Conservation (phyloP, 1,284 basidiomycete genomes). For the Entoloma clypeatum region DNA sequence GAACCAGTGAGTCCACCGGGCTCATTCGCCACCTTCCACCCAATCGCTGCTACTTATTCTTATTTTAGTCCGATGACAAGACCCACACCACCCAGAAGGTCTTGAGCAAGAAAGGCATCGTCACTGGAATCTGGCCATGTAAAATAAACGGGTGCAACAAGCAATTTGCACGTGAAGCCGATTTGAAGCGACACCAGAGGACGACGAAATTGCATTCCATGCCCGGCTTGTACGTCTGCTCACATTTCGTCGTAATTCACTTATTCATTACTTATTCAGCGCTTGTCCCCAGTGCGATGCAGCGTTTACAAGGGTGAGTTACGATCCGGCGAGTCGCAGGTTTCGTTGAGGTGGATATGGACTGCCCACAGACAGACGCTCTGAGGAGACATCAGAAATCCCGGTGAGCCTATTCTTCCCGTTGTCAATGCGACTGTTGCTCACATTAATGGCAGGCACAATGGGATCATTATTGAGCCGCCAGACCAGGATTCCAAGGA, state of each 20-base stretch:
- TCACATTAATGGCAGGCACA: slow-evolving; percentile 43
- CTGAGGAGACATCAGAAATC: slow-evolving; percentile 62
- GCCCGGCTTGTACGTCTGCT: slow-evolving; percentile 59
- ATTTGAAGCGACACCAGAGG: slow-evolving; percentile 72
- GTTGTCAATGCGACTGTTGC: slow-evolving; percentile 6
- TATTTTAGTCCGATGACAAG: slow-evolving; percentile 41
- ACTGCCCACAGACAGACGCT: slow-evolving; percentile 48
- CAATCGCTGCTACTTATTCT: slow-evolving; percentile 10
- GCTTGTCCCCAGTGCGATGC: slow-evolving; percentile 74
- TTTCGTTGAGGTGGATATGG: slow-evolving; percentile 12
- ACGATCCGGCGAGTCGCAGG: slow-evolving; percentile 1
- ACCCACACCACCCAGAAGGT: slow-evolving; percentile 44
- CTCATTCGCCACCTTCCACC: slow-evolving; percentile 4
- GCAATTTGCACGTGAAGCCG: slow-evolving; percentile 73
- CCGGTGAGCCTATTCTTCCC: slow-evolving; percentile 39
- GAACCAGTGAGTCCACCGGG: slow-evolving; percentile 20
- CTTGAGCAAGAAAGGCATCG: slow-evolving; percentile 43
- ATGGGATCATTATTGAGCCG: slow-evolving; percentile 62
- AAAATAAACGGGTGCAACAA: slow-evolving; percentile 74
- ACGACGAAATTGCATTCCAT: slow-evolving; percentile 70
- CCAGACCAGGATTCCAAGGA: slow-evolving; percentile 28
- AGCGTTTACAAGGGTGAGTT: slow-evolving; percentile 67
- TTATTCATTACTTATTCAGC: slow-evolving; percentile 32
- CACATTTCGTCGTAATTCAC: slow-evolving; percentile 12
- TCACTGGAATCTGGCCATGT: slow-evolving; percentile 66